These are phyloP conservation scores for Raddia distichophylla DNA, from an alignment of 176 grass and related monocot genomes.

Conservation along the genomic window DNA sequence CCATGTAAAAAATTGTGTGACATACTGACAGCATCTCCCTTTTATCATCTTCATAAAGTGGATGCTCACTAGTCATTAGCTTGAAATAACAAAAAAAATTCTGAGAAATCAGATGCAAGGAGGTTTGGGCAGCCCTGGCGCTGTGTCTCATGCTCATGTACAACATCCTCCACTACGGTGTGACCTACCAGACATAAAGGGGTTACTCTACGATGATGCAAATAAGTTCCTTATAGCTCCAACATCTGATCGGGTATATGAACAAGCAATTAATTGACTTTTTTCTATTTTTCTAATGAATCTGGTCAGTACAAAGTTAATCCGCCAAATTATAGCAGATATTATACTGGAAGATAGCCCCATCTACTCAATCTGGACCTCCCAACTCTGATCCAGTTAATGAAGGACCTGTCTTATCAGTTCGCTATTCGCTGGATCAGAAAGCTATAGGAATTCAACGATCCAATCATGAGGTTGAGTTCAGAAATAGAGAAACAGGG, in stretches of 20 bases:
- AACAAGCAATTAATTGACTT: slow-evolving; percentile 23
- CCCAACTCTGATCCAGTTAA: slow-evolving; percentile 84
- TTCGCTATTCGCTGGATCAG: slow-evolving; percentile 84
- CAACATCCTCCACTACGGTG: slow-evolving; percentile 85
- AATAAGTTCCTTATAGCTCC: slow-evolving; percentile 92
- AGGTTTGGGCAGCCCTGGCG: slow-evolving; percentile 62
- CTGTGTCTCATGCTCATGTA: slow-evolving; percentile 87
- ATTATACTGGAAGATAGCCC: slow-evolving; percentile 82
- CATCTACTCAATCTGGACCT: slow-evolving; percentile 60
- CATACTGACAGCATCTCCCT: slow-evolving; percentile 15
- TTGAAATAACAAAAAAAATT: slow-evolving; percentile 39
- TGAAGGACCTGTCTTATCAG: slow-evolving; percentile 79
- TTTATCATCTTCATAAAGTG: slow-evolving; percentile 27
- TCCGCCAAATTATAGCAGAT: slow-evolving; percentile 55
- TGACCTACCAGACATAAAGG: slow-evolving; percentile 80
- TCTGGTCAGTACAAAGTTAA: slow-evolving; percentile 26
- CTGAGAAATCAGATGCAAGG: slow-evolving; percentile 54
- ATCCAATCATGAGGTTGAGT: slow-evolving; percentile 76
- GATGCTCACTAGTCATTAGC: slow-evolving; percentile 18
- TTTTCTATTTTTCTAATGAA: neutral
- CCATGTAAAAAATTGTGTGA: slow-evolving; percentile 6
- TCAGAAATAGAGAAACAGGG: slow-evolving; percentile 87
- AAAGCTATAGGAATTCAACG: slow-evolving; percentile 85
- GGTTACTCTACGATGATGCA: slow-evolving; percentile 88
- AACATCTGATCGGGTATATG: slow-evolving; percentile 80